These are phyloP conservation scores for Tremella mesenterica DNA, from an alignment of 768 basidiomycete genomes.

Conservation along the genomic window DNA sequence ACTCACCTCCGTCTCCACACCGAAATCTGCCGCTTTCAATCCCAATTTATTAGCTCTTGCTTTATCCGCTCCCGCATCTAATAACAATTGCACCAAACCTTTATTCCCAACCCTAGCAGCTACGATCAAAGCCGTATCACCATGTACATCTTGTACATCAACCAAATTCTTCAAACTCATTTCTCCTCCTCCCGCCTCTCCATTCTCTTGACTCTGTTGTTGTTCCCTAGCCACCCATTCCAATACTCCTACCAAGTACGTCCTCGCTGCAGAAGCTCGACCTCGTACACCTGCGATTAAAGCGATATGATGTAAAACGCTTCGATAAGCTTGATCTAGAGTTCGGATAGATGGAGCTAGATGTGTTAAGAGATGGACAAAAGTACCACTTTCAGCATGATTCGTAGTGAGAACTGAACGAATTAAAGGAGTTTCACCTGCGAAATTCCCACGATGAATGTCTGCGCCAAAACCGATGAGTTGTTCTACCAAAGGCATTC, in stretches of 20 bases:
- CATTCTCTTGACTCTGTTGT: conserved; percentile 57
- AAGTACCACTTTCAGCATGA: conserved; percentile 61
- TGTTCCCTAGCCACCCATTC: conserved; percentile 57
- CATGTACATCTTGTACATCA: conserved; percentile 87
- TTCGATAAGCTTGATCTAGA: conserved; percentile 73
- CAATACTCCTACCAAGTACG: conserved; percentile 85
- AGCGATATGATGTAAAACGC: conserved; percentile 83
- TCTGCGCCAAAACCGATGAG: conserved; percentile 75
- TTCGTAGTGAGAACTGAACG: conserved; percentile 84
- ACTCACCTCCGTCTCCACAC: conserved; percentile 78
- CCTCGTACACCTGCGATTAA: conserved; percentile 86
- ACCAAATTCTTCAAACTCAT: conserved; percentile 53
- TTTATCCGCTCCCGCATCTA: conserved; percentile 90
- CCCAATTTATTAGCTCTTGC: conserved; percentile 85
- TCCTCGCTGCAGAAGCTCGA: conserved; percentile 69
- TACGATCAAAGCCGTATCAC: conserved; percentile 91
- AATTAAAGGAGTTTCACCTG: conserved; percentile 89
- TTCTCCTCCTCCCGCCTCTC: background rate
- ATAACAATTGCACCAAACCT: conserved; percentile 69
- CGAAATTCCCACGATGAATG: conserved; percentile 78
- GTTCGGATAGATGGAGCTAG: conserved; percentile 73
- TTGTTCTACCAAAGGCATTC: conserved; percentile 58
- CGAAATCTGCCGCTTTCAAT: conserved; percentile 85
- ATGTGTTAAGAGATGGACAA: conserved; percentile 56
- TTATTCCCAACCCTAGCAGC: conserved; percentile 88